Evolutionary conservation across 345 rosid species (phyloP).

Genomic region (Cardamine resedifolia): DNA sequence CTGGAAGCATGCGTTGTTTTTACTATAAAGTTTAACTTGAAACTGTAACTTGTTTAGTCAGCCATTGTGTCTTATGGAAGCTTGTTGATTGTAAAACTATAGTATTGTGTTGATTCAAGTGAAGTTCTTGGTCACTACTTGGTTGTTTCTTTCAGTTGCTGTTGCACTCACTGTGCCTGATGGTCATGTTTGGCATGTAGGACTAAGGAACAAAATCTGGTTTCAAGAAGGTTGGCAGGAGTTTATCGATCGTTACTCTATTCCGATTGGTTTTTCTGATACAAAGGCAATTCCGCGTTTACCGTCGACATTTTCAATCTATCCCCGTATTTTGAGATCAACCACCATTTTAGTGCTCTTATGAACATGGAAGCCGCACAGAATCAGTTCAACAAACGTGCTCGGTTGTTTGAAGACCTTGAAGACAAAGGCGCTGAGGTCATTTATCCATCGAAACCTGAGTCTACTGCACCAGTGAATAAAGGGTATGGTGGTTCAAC

Average conservation of each 20-base stretch:
- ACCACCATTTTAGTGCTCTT: constrained; percentile 38
- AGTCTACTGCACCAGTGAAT: constrained; percentile 28
- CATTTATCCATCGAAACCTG: constrained; percentile 34
- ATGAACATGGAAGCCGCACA: constrained; percentile 35
- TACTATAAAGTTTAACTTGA: neutral
- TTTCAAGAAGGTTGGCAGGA: constrained; percentile 54
- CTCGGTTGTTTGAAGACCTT: constrained; percentile 61
- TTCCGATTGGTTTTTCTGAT: neutral
- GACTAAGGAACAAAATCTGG: constrained; percentile 70
- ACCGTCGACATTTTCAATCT: constrained; percentile 52
- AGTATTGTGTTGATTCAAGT: neutral
- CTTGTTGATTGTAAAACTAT: neutral
- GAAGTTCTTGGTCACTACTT: neutral
- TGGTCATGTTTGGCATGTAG: constrained; percentile 67
- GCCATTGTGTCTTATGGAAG: neutral
- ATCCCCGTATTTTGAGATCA: constrained; percentile 50
- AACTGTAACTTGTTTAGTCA: neutral
- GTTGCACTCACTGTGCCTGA: constrained; percentile 67
- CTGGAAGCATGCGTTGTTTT: neutral
- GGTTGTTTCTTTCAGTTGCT: constrained; percentile 19
- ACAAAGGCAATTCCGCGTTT: constrained; percentile 10
- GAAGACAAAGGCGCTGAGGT: constrained; percentile 49
- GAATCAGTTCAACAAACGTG: constrained; percentile 51
- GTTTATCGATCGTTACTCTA: neutral
- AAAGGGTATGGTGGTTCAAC: constrained; percentile 45